Conservation (phyloP, 306 rosid species). For the Vigna mungo region DNA sequence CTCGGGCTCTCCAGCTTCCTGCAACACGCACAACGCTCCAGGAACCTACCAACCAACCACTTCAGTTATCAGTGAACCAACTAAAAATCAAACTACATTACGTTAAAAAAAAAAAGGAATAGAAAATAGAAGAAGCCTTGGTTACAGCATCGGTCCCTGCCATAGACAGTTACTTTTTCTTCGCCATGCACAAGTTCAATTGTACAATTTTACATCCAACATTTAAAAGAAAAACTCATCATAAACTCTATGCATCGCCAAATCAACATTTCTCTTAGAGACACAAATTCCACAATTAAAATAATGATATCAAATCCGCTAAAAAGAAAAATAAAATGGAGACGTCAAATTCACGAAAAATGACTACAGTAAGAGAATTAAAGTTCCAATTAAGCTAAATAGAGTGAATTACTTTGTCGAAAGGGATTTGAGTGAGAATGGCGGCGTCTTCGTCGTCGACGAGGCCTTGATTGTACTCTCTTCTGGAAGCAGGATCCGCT, state of each 20-base stretch:
- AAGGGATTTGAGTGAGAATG: slow-evolving; percentile 79
- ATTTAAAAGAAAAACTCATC: neutral
- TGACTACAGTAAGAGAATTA: neutral
- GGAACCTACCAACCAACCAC: slow-evolving; percentile 68
- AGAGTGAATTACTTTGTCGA: slow-evolving; percentile 69
- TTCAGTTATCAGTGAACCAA: neutral
- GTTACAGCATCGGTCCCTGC: neutral
- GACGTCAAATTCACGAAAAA: neutral
- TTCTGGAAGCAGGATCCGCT: slow-evolving; percentile 62
- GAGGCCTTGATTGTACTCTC: slow-evolving; percentile 86
- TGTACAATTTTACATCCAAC: neutral
- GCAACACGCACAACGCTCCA: slow-evolving; percentile 90
- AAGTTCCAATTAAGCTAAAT: neutral
- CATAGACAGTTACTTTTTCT: neutral
- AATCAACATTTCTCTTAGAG: neutral
- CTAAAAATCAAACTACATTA: slow-evolving; percentile 1
- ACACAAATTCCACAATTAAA: neutral
- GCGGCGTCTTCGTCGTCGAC: slow-evolving; percentile 67
- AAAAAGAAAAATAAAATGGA: neutral
- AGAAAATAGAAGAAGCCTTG: neutral
- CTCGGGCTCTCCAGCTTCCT: slow-evolving; percentile 88
- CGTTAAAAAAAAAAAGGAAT: neutral
- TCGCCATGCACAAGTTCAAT: neutral
- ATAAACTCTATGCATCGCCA: neutral
- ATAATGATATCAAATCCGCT: neutral